These are phyloP conservation scores for Penicillium decumbens DNA, from an alignment of 2,329 filamentous ascomycete species.

Conservation along the genomic window DNA sequence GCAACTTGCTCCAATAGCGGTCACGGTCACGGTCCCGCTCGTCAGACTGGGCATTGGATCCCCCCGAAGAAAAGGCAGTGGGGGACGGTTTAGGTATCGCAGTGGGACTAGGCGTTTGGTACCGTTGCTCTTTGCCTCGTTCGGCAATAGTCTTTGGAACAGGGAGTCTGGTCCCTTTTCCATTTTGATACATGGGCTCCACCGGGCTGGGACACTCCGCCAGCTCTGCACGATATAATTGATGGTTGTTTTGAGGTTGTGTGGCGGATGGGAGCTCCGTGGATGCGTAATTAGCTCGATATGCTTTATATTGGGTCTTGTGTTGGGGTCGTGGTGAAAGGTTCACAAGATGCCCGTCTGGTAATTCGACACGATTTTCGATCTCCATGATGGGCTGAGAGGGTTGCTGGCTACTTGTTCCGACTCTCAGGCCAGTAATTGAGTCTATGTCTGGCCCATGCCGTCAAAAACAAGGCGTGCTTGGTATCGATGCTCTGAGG, in stretches of 20 bases:
- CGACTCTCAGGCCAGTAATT: conserved; percentile 18
- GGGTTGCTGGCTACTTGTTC: conserved; percentile 2
- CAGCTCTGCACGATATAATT: conserved; percentile 5
- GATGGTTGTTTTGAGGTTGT: conserved; percentile 4
- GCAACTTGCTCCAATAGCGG: conserved; percentile 28
- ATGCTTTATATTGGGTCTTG: conserved; percentile 15
- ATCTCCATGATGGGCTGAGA: conserved; percentile 24
- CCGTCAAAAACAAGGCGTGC: conserved; percentile 7
- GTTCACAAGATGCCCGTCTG: conserved; percentile 30
- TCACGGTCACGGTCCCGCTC: conserved; percentile 22
- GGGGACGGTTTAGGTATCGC: conserved; percentile 14
- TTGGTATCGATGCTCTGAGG: background rate
- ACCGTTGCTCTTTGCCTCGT: conserved; percentile 13
- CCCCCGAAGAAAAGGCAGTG: conserved; percentile 7
- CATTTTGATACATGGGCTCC: conserved; percentile 13
- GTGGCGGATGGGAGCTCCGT: conserved; percentile 9
- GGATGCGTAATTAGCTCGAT: conserved; percentile 14
- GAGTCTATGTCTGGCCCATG: conserved; percentile 15
- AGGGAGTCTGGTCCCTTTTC: conserved; percentile 29
- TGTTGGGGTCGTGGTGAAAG: conserved; percentile 24
- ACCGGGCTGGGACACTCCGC: conserved; percentile 6
- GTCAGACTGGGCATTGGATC: conserved; percentile 5
- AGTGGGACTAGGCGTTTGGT: conserved; percentile 14
- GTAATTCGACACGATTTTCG: conserved; percentile 23
- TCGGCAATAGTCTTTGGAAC: conserved; percentile 22